Percentiles rank a stretch among this genome's conserved stretches.
These are phyloP conservation scores for Iberis amara DNA, from an alignment of 441 rosid genomes.

Conservation along the genomic window DNA sequence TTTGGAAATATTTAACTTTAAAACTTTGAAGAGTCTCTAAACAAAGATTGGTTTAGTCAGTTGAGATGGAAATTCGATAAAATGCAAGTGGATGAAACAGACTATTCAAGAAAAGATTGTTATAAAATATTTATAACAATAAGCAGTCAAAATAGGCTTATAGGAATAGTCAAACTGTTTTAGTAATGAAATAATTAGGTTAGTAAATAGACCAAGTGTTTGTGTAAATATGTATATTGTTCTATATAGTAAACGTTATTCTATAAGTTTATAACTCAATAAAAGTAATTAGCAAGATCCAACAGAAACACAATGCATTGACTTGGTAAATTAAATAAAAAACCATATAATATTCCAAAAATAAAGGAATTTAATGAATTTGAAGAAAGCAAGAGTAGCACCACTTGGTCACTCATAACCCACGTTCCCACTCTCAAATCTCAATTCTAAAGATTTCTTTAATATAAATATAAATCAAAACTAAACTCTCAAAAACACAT, in stretches of 20 bases:
- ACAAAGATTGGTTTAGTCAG: background rate
- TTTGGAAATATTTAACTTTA: background rate
- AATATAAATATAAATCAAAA: constrained; percentile 19
- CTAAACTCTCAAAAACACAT: constrained; percentile 13
- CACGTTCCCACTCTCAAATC: background rate
- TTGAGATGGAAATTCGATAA: background rate
- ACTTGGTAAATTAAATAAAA: constrained; percentile 19
- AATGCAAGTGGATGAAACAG: constrained; percentile 5
- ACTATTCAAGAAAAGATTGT: background rate
- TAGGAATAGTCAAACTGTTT: background rate
- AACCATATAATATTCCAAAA: background rate
- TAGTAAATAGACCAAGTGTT: background rate
- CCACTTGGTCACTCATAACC: constrained; percentile 36
- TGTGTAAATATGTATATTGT: background rate
- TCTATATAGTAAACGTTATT: too few relatives aligned
- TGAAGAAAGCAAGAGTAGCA: constrained; percentile 33
- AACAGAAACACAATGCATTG: constrained; percentile 24
- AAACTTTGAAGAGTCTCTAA: too few relatives aligned
- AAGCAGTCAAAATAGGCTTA: background rate
- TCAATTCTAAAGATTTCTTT: constrained; percentile 19
- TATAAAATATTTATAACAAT: too few relatives aligned
- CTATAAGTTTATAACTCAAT: background rate
- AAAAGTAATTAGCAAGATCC: background rate
- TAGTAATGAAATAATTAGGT: background rate
- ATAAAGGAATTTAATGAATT: constrained; percentile 23